Base-by-base conservation (phyloP, 192 early-diverging fungal genomes). In the Pecoramyces ruminantium region DNA sequence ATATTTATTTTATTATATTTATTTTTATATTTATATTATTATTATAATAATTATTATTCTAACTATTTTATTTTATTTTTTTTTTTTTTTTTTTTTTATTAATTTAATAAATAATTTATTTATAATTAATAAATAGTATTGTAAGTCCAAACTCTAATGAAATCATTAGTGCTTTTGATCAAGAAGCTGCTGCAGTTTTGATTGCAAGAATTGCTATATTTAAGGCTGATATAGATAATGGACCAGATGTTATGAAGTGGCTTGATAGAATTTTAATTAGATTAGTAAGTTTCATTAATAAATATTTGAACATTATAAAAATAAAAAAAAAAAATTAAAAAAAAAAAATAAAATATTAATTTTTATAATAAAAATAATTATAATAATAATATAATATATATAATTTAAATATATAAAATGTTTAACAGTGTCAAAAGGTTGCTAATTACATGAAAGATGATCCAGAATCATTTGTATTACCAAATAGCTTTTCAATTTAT, bases 201-300 rank as follows among this genome's bases (percentile, higher is more conserved):
- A 99, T 98, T 96, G 91, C 96, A 27, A 93, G 97, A 82, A 98
- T 99, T 80, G 95, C 95, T 6, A 93, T 94, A 29, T 97, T 95
- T 88, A 98, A 98, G 89, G 93, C 96, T 17, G 97, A 98, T 82
- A 92, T 95, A 81, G 97, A 99, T 83, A 96, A 99, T 88, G 94
- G 94, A 2, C 94, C 96, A 30, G 97, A 98, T 85, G 97, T 99
- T 17, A 86, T 98, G 83, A 90, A 96, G 78, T 98, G 97, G 96
- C 85, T 99, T 77, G 97, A 99, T 88, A 92, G 96, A 80, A 98
- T 98, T 95, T 86, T 99, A 34, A 99, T 99, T 86, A 93, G 97
- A 11, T 86, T 99, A 85, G 89, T 90, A 87, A 29, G 85, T 39
- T 14, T 14, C 13, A 39, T 14, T 6, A 39, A 39, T 39, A 39